These are phyloP conservation scores for Filobasidium wieringae DNA, from an alignment of 768 basidiomycete species.

Conservation along the genomic window DNA sequence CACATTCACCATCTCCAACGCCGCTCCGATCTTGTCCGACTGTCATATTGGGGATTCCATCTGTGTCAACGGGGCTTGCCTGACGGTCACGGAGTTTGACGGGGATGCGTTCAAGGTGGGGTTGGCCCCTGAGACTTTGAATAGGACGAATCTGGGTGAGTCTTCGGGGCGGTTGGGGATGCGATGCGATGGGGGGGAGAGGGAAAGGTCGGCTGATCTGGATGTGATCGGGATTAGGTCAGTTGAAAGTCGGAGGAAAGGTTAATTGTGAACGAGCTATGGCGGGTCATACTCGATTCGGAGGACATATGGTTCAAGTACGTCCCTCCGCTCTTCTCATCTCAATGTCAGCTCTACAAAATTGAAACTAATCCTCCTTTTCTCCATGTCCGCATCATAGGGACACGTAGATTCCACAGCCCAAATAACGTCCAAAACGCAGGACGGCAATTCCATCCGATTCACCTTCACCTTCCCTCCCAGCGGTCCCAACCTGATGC, in stretches of 20 bases:
- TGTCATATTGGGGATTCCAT: constrained; percentile 88
- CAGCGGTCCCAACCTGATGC: constrained; percentile 52
- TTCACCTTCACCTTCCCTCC: constrained; percentile 63
- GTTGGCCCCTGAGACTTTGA: constrained; percentile 88
- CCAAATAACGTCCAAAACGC: constrained; percentile 50
- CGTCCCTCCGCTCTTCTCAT: constrained; percentile 13
- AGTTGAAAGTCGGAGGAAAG: constrained; percentile 25
- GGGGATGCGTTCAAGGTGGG: constrained; percentile 65
- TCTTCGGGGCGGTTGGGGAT: background rate
- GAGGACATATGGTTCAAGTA: constrained; percentile 96
- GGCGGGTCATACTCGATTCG: constrained; percentile 79
- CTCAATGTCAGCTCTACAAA: background rate
- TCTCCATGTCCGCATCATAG: constrained; percentile 41
- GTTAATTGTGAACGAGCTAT: constrained; percentile 93
- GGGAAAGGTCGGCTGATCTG: background rate
- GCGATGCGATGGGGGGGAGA: background rate
- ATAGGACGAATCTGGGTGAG: constrained; percentile 78
- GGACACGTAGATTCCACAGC: constrained; percentile 91
- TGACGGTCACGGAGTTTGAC: constrained; percentile 83
- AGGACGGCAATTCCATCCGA: constrained; percentile 81
- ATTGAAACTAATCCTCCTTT: background rate
- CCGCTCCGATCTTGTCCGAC: constrained; percentile 64
- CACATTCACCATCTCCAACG: constrained; percentile 62
- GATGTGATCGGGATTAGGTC: background rate
- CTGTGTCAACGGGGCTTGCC: constrained; percentile 51